Conservation (phyloP, 177 flowering plant genomes). For the Vitis hybrid region DNA sequence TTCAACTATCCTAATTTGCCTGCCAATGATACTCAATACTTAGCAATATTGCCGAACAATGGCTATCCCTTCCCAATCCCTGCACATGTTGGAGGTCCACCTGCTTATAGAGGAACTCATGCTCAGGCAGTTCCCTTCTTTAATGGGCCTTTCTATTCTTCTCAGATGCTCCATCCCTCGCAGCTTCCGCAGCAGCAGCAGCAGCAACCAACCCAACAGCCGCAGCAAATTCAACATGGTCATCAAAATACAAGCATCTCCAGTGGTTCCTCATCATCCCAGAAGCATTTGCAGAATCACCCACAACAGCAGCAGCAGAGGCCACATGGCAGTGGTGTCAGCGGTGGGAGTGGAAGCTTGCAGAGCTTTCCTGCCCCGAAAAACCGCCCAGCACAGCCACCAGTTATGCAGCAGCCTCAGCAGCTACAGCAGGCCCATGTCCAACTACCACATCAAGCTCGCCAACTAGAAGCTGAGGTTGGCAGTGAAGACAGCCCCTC, state of each 20-base stretch:
- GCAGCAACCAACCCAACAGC: conserved; percentile 27
- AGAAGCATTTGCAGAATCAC: conserved; percentile 73
- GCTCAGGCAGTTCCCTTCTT: conserved; percentile 73
- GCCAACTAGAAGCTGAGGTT: conserved; percentile 54
- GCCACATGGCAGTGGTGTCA: conserved; percentile 39
- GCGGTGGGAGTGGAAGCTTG: conserved; percentile 37
- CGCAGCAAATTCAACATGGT: conserved; percentile 45
- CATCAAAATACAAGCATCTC: conserved; percentile 69
- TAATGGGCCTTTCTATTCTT: conserved; percentile 77
- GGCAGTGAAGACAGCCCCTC: conserved; percentile 75
- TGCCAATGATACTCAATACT: conserved; percentile 73
- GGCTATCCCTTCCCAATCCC: conserved; percentile 80
- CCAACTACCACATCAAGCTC: conserved; percentile 36
- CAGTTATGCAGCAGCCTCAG: conserved; percentile 25
- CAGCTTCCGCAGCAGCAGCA: conserved; percentile 42
- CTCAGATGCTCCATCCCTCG: conserved; percentile 88
- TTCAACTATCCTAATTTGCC: conserved; percentile 70
- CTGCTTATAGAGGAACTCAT: conserved; percentile 69
- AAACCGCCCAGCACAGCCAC: conserved; percentile 35
- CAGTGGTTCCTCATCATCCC: conserved; percentile 79
- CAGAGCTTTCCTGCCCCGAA: conserved; percentile 54
- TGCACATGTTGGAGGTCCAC: conserved; percentile 70
- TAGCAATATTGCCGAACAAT: conserved; percentile 80
- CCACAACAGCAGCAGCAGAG: conserved; percentile 33
- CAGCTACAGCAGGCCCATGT: conserved; percentile 39